Base-by-base conservation (phyloP, 2,329 filamentous ascomycete genomes). In the Aspergillus sp. region DNA sequence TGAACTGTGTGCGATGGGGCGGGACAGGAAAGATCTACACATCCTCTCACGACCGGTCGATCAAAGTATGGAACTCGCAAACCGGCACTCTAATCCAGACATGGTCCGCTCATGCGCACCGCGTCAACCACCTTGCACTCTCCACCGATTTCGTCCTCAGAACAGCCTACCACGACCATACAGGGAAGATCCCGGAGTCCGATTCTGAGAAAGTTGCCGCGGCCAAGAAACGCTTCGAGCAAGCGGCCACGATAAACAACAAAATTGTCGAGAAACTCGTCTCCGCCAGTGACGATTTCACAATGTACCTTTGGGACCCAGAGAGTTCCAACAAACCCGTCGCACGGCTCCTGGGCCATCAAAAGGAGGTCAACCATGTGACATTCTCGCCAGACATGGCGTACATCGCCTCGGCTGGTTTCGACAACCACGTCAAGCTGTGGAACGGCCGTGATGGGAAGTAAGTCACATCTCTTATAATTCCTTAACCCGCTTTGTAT, bases 331-430 rank as follows among this genome's bases (percentile, higher is more conserved):
- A 84, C 7, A 97, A 98, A 76, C 93, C 94, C 0, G 82, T 98
- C 3, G 90, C 91, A n/a, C 85, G 93, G 38, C 85, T 98, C 79
- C 79, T 92, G n/a, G 95, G 95, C 2, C 95, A 99, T 72, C 92
- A 97, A 76, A 98, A 98, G 79, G 91, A 94, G 73, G 93, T 98
- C 68, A 97, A 98, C 76, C 91, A 97, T 74, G 93, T 98, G 52
- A 91, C 89, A 0, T 98, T 98, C 78, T 97, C 92, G 0, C 93
- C 94, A 0, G 93, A 98, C 72, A 94, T 93, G 38, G 84, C 87
- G 8, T 85, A 94, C 61, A 93, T 99, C 69, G 95, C 95, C 8
- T 96, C 91, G 43, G 89, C 91, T 8, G 89, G 90, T 4, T 99
- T 94, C 81, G 95, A 99, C 76, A 99, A 98, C 75, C 91, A 94